Evolutionary conservation across 1,284 basidiomycete genomes (phyloP).

Genomic region (Cryptococcus sp.): DNA sequence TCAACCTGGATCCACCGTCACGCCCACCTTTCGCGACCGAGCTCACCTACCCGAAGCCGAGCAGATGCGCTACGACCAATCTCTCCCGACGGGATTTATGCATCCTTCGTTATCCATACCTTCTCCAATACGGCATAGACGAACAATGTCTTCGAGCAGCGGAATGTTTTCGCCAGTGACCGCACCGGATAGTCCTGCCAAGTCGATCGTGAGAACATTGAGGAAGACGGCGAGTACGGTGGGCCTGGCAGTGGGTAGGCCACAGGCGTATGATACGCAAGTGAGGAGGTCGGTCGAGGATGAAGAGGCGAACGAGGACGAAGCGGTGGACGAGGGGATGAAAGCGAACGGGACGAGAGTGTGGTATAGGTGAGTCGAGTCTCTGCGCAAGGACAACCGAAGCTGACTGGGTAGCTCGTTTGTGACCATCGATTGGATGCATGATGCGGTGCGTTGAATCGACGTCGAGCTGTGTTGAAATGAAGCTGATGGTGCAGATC

Average conservation of each 20-base stretch:
- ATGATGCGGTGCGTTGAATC: constrained; percentile 58
- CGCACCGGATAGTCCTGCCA: constrained; percentile 17
- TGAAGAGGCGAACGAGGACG: constrained; percentile 44
- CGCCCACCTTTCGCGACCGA: constrained; percentile 21
- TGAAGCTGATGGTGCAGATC: constrained; percentile 50
- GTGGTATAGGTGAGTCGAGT: constrained; percentile 81
- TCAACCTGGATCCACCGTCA: constrained; percentile 23
- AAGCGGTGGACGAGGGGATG: constrained; percentile 53
- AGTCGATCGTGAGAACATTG: constrained; percentile 26
- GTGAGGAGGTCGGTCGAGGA: constrained; percentile 14
- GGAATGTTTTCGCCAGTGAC: constrained; percentile 1
- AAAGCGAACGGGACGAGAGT: constrained; percentile 80
- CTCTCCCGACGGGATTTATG: background rate
- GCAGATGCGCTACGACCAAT: background rate
- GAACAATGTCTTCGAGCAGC: background rate
- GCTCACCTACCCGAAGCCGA: background rate
- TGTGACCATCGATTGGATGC: constrained; percentile 68
- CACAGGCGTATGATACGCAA: constrained; percentile 26
- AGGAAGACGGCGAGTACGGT: constrained; percentile 32
- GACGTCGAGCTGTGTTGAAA: background rate
- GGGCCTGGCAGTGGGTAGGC: constrained; percentile 26
- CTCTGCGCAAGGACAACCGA: constrained; percentile 19
- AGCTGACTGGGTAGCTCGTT: constrained; percentile 25
- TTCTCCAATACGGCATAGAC: background rate
- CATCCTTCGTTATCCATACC: background rate